A percentile compares a stretch with the other conserved stretches of the same genome.
These are phyloP conservation scores for Diaporthe citriasiana DNA, from an alignment of 2,329 filamentous ascomycete species.

Conservation along the genomic window DNA sequence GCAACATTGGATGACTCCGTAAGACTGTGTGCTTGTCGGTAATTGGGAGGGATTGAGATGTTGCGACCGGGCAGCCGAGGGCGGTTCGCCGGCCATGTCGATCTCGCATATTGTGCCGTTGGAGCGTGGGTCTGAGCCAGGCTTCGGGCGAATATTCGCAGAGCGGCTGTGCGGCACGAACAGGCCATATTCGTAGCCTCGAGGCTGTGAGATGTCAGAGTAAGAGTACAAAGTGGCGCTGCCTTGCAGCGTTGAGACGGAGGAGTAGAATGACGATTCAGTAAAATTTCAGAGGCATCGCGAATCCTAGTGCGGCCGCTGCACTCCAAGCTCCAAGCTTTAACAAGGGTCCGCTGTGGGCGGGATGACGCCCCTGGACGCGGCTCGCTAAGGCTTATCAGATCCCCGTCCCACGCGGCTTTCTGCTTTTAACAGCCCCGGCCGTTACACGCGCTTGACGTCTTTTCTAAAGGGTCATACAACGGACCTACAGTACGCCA, in stretches of 20 bases:
- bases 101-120: constrained; percentile 21
- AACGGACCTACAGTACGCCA: too few relatives aligned
- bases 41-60: neutral
- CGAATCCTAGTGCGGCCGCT: constrained; percentile 6
- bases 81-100: constrained; percentile 29
- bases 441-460: neutral
- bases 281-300: constrained; percentile 13
- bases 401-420: neutral
- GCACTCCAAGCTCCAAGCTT: neutral
- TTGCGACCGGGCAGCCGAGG: neutral
- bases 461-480: neutral
- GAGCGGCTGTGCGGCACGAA: constrained; percentile 60
- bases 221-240: neutral
- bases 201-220: neutral
- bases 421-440: neutral
- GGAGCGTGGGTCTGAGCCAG: constrained; percentile 57
- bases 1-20: neutral
- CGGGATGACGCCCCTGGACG: neutral
- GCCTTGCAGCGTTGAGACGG: neutral
- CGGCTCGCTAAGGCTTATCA: neutral
- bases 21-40: constrained; percentile 8
- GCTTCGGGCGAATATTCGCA: constrained; percentile 64
- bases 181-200: constrained; percentile 58
- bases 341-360: constrained; percentile 10
- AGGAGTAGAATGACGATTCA: constrained; percentile 13